These are phyloP conservation scores for Solanum arcanum DNA, from an alignment of 257 asterid genomes.

Conservation along the genomic window DNA sequence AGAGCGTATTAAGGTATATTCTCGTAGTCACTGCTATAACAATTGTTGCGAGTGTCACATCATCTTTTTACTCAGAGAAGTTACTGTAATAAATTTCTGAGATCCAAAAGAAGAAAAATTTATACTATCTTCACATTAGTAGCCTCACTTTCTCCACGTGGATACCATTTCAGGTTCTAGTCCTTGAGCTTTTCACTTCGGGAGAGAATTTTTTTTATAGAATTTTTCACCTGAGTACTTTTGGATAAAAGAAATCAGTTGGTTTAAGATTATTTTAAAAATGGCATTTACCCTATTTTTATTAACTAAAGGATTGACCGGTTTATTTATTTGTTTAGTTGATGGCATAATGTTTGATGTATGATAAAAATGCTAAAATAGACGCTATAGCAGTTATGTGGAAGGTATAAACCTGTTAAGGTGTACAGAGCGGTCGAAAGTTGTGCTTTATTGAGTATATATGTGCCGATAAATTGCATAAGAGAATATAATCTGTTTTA, in stretches of 20 bases:
- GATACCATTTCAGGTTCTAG: not conserved
- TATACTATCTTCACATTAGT: not conserved
- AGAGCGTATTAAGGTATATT: constrained; percentile 74
- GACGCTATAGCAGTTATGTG: not conserved
- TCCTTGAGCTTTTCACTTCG: not conserved
- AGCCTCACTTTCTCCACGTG: not conserved
- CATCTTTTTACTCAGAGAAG: not conserved
- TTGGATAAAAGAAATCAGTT: not conserved
- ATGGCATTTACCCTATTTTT: not conserved
- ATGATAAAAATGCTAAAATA: not conserved
- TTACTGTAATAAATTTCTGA: not conserved
- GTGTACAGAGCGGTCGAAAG: not conserved
- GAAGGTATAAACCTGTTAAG: not conserved
- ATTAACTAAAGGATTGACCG: not conserved
- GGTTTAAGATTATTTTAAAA: not conserved
- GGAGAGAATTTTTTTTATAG: not conserved
- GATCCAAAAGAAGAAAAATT: not conserved
- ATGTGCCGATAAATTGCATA: not conserved
- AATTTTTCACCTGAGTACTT: not conserved
- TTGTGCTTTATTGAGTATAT: not conserved
- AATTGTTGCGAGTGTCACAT: not conserved
- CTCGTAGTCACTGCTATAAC: not conserved
- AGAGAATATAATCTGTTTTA: not conserved
- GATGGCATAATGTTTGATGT: not conserved
- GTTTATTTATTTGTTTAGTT: not conserved